Base-by-base conservation (phyloP, 192 early-diverging fungal genomes). In the Coemansia sp. region DNA sequence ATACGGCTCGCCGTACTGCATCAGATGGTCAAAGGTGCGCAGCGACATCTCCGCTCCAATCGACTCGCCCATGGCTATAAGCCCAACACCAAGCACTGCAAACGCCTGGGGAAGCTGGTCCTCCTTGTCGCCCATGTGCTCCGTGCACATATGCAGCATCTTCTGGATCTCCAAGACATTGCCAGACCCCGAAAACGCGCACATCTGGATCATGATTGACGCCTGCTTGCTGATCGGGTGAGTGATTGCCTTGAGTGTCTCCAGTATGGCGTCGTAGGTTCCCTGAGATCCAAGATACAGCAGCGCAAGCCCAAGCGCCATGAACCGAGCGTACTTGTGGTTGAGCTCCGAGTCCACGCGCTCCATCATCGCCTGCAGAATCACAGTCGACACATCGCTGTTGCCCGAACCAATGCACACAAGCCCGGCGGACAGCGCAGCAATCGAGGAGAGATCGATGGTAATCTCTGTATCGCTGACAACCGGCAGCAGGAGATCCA, bases 1-100 rank as follows among this genome's bases (percentile, higher is more conserved):
- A 13, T 92, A 92, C 12, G 95, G 90, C 74, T 97, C 96, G 47
- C 97, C 97, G 85, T 98, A 99, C 69, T 99, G 97, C 96, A 98
- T 98, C 82, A 99, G 77, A 72, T 99, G 97, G 61, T 97, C 96
- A 71, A 98, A 98, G 11, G 91, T 86, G 49, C 96, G 88, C 75
- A 99, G 81, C 16, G 94, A 87, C 98, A 99, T 99, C 71, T 97
- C 96, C 6, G 91, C 82, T 6, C 98, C 98, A 74, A 98, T 87
- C 66, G 96, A 93, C 80, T 99, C 98, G 63, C 98, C 96, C 89
- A 99, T 94, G 13, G 96, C 88, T 74, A 99, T 95, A 72, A 98
- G 67, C 6, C 95, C 94, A 58, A 99, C 92, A 46, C 95, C 98
- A 61, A 99, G 87, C 48, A 96, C 96, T 10, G 98, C 96, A 84